Evolutionary conservation across 306 rosid species (phyloP), one percentile per base, ranked within the genome.

Genomic region (Dalbergia cultrata): DNA sequence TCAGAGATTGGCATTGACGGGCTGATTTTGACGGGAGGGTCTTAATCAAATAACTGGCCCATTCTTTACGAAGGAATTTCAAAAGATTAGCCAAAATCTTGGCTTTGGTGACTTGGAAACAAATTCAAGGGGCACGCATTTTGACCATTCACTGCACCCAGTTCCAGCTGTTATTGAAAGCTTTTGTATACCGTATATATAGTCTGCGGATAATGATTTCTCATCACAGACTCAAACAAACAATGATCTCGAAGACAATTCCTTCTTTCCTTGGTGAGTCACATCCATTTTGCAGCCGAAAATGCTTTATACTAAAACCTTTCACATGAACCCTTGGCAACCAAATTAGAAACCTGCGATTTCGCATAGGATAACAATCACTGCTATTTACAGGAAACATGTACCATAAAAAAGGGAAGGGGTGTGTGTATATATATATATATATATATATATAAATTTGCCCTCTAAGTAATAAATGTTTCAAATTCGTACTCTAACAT

Each of bases 101-200:
- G 26, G 69, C 80, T 85, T 73, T 73, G 62, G 64, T 69, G 87
- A 87, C 80, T 81, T 76, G 67, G 79, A 74, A 67, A 63, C 71
- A 75, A 52, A 16, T 45, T 86, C 70, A 84, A 79, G 88, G 92
- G 90, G 77, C 67, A 70, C 86, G 90, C 78, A 88, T 81, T 60
- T 78, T 26, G 78, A 83, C 78, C 86, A 80, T 92, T 85, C 90
- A 83, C 71, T 79, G 81, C n/a, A 67, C 77, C 84, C 26, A 17
- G 34, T 81, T 81, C 53, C n/a, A 21, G 44, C 26, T 31, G 37
- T 50, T 68, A 86, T 64, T 81, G 84, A 80, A 45, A 54, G 45
- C 35, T 57, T 74, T 50, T 80, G 54, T 18, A 17, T 62, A 17
- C 52, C 54, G n/a, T n/a, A n/a, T n/a, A n/a, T n/a, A 31, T 64